Evolutionary conservation across 139 green algal genomes (phyloP), one percentile per base, ranked within the genome.

Genomic region (Chlorella ohadii): DNA sequence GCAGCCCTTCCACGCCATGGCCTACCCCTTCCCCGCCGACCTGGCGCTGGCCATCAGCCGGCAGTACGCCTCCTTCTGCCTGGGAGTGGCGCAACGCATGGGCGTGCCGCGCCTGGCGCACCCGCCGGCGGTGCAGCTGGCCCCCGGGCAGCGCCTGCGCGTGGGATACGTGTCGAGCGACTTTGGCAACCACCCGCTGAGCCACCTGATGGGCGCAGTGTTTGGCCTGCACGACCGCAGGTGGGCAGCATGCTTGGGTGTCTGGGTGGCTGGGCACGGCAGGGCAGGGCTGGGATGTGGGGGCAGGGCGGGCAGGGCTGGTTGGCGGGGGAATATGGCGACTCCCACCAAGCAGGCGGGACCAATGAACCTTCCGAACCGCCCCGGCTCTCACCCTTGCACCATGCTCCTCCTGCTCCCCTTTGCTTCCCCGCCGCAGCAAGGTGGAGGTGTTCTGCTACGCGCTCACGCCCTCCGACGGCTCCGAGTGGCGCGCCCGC

Each of bases 1-100:
- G 84, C 96, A 98, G 89, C 96, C 96, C n/a, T 98, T 98, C 91
- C 96, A 98, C 78, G 95, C 94, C 51, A 96, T 98, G 89, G 93
- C 95, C 0, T 98, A 98, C 85, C 93, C 96, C 31, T 94, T 98
- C 84, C 47, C 79, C 31, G 88, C 92, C 2, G 89, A 93, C 64
- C 90, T 98, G 28, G 91, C 92, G 6, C 85, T 94, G 33, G 78
- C 86, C 28, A 94, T 97, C 73, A 86, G 74, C 66, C 47, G 57
- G 74, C 85, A 86, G 27, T 96, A 96, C 79, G 94, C 93, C 4
- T 61, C 72, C 57, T 28, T 72, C 85, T 95, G 91, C 86, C 78
- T 84, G 33, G 33, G 87, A 17, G 85, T 86, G 19, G 92, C 90
- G 4, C 39, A 79, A 16, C 84, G 82, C 39, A 86, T 96, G 47